These are phyloP conservation scores for Arabidopsis suecica DNA, from an alignment of 345 rosid genomes.

Conservation along the genomic window DNA sequence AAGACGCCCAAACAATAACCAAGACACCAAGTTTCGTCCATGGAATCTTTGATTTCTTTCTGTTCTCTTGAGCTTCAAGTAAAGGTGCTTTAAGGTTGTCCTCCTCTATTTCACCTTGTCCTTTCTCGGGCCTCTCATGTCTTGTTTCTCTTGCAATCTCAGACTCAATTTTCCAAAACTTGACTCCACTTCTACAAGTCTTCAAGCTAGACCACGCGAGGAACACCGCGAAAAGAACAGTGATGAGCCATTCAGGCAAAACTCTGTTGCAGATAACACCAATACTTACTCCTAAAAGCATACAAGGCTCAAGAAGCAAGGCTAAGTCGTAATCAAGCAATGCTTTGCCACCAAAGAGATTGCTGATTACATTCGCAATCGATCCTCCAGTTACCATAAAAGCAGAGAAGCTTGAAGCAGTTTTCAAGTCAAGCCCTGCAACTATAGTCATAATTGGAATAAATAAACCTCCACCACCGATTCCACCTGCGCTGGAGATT, in stretches of 20 bases:
- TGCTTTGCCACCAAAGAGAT: constrained; percentile 49
- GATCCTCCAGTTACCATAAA: constrained; percentile 97
- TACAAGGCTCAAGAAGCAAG: constrained; percentile 78
- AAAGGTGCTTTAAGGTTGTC: constrained; percentile 52
- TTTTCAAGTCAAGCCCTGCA: constrained; percentile 75
- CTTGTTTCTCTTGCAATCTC: constrained; percentile 46
- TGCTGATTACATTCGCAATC: constrained; percentile 67
- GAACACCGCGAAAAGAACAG: constrained; percentile 67
- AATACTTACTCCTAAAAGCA: constrained; percentile 85
- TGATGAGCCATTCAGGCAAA: constrained; percentile 90
- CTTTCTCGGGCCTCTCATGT: constrained; percentile 50
- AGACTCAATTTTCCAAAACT: constrained; percentile 69
- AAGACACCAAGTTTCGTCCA: constrained; percentile 72
- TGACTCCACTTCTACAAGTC: constrained; percentile 71
- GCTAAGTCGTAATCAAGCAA: constrained; percentile 76
- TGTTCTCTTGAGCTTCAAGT: constrained; percentile 40
- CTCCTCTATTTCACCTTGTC: constrained; percentile 44
- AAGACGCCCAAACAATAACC: constrained; percentile 73
- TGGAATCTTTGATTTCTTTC: constrained; percentile 51
- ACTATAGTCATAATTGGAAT: constrained; percentile 76
- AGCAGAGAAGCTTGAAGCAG: constrained; percentile 83
- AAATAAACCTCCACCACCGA: constrained; percentile 89
- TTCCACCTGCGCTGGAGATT: constrained; percentile 93
- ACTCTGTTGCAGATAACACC: constrained; percentile 80
- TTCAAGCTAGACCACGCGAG: constrained; percentile 79